Percentiles rank a stretch among this genome's conserved stretches.
These are phyloP conservation scores for Ambispora gerdemannii DNA, from an alignment of 192 early-diverging fungal species.

Conservation along the genomic window DNA sequence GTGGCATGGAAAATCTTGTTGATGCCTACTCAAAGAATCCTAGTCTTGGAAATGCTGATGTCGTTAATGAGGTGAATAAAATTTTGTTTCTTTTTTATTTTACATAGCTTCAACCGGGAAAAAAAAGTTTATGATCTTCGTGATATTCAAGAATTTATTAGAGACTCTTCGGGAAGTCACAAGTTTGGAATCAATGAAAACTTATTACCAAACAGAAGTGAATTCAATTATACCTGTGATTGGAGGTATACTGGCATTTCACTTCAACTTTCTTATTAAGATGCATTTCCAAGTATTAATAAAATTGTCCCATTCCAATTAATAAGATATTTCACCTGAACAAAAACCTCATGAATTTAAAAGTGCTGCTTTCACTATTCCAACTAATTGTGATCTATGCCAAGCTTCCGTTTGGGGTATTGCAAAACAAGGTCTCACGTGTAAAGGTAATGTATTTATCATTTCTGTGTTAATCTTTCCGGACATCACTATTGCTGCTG, in stretches of 20 bases:
- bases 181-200: constrained; percentile 44
- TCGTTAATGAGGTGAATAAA: constrained; percentile 51
- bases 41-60: constrained; percentile 56
- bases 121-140: background rate
- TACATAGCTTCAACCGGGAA: background rate
- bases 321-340: constrained; percentile 48
- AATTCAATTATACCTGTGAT: constrained; percentile 58
- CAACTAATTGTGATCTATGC: constrained; percentile 73
- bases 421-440: constrained; percentile 66
- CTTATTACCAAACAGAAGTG: constrained; percentile 55
- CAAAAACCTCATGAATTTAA: constrained; percentile 65
- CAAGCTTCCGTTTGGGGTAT: constrained; percentile 76
- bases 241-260: constrained; percentile 50
- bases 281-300: background rate
- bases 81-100: background rate
- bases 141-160: constrained; percentile 46
- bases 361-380: constrained; percentile 66
- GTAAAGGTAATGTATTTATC: constrained; percentile 43
- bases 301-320: constrained; percentile 3
- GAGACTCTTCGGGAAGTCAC: constrained; percentile 51
- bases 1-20: constrained; percentile 47
- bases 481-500: background rate
- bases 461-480: background rate
- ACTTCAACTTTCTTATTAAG: background rate
- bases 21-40: constrained; percentile 50